Evolutionary conservation across 257 asterid genomes (phyloP).

Genomic region (Solanum gracilifrons): DNA sequence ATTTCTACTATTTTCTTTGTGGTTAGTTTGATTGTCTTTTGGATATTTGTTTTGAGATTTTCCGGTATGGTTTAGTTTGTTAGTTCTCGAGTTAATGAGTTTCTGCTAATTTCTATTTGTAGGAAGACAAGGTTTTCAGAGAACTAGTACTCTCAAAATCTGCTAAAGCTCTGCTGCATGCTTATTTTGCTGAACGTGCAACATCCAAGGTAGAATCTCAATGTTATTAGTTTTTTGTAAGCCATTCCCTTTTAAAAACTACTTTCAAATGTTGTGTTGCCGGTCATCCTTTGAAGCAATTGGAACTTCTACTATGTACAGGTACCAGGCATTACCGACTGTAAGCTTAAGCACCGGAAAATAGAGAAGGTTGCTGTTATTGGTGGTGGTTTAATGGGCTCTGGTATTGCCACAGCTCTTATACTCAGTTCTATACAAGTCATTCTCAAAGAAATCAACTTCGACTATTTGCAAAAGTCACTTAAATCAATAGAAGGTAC

Average conservation of each 20-base stretch:
- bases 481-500: not conserved
- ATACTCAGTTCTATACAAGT: conserved; percentile 21
- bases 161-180: conserved; percentile 41
- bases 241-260: not conserved
- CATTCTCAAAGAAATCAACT: conserved; percentile 19
- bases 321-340: conserved; percentile 31
- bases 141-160: conserved; percentile 45
- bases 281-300: not conserved
- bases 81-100: not conserved
- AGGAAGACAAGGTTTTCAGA: conserved; percentile 43
- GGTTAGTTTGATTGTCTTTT: not conserved
- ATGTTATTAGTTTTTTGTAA: not conserved
- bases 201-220: conserved; percentile 26
- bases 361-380: conserved; percentile 35
- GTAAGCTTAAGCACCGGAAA: conserved; percentile 24
- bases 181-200: conserved; percentile 43
- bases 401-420: conserved; percentile 23
- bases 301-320: not conserved
- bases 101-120: not conserved
- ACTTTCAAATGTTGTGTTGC: not conserved
- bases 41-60: not conserved
- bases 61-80: not conserved
- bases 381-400: conserved; percentile 38
- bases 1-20: not conserved
- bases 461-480: no score